phyloP scores from a whole-genome alignment of 2,329 filamentous ascomycete genomes.

The Fusarium sp. region DNA sequence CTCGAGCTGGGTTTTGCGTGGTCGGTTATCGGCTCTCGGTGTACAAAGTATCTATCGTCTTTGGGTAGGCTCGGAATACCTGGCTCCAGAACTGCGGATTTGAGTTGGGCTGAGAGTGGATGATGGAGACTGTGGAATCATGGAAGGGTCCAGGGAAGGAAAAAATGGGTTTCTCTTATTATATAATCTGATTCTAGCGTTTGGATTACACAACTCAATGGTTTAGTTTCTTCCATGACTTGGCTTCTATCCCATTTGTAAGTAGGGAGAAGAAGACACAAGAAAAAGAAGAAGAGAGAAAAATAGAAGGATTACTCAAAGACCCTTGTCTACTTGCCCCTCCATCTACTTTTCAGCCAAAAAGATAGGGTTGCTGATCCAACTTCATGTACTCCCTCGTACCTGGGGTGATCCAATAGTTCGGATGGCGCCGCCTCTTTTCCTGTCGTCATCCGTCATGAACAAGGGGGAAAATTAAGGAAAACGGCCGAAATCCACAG shows the following conservation, averaged over 20 bases:
- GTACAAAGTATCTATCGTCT: constrained; percentile 33
- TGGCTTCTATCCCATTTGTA: constrained; percentile 34
- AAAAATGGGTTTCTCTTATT: constrained; percentile 32
- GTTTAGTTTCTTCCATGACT: constrained; percentile 19
- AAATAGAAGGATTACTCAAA: constrained; percentile 8
- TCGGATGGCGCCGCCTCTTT: constrained; percentile 25
- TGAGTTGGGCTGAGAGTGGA: constrained; percentile 3
- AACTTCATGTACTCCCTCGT: constrained; percentile 12
- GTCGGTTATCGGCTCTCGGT: constrained; percentile 45
- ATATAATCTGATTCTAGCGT: constrained; percentile 23
- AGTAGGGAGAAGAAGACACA: constrained; percentile 14
- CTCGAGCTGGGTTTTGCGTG: constrained; percentile 25
- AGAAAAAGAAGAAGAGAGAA: constrained; percentile 1
- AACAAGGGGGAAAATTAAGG: constrained; percentile 5
- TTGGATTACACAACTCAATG: constrained; percentile 21
- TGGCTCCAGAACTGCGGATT: constrained; percentile 27
- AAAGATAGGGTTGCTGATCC: neutral
- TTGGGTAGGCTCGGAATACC: constrained; percentile 18
- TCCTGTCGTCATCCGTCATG: constrained; percentile 24
- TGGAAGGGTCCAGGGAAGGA: constrained; percentile 30
- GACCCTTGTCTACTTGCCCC: constrained; percentile 27
- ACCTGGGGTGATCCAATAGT: constrained; percentile 14
- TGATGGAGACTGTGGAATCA: constrained; percentile 34
- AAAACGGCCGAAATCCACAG: constrained; percentile 24
- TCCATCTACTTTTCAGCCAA: neutral